Percentiles rank a stretch among this genome's conserved stretches.
phyloP scores from a whole-genome alignment of 805 yeast species.

The Teunomyces pallodes region DNA sequence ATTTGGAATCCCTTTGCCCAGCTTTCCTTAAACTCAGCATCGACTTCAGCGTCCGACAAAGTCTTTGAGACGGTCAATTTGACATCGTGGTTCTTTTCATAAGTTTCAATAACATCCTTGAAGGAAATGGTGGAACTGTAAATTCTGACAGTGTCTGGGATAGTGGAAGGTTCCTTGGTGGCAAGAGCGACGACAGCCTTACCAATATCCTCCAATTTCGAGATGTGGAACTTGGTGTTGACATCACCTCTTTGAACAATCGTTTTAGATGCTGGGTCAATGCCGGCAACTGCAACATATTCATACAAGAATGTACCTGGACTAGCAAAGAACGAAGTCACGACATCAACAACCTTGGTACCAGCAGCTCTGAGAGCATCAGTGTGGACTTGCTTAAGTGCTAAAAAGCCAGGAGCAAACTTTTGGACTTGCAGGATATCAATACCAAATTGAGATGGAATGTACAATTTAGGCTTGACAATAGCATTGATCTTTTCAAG shows the following conservation, averaged over 20 bases:
- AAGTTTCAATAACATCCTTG: slow-evolving; percentile 36
- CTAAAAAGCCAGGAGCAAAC: slow-evolving; percentile 34
- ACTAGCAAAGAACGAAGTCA: slow-evolving; percentile 37
- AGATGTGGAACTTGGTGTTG: slow-evolving; percentile 30
- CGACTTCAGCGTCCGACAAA: slow-evolving; percentile 21
- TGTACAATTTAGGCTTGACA: slow-evolving; percentile 49
- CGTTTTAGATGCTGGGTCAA: slow-evolving; percentile 31
- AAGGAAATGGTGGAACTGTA: slow-evolving; percentile 40
- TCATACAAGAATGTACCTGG: slow-evolving; percentile 37
- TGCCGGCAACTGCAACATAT: slow-evolving; percentile 33
- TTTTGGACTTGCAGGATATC: slow-evolving; percentile 31
- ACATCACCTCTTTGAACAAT: slow-evolving; percentile 42
- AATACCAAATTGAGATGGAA: slow-evolving; percentile 62
- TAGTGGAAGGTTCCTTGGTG: slow-evolving; percentile 24
- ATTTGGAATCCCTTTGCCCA: slow-evolving; percentile 27
- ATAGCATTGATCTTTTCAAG: slow-evolving; percentile 38
- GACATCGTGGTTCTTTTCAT: slow-evolving; percentile 38
- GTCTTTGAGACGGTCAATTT: slow-evolving; percentile 13
- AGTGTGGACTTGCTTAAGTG: slow-evolving; percentile 34
- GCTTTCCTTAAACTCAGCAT: slow-evolving; percentile 27
- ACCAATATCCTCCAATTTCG: slow-evolving; percentile 26
- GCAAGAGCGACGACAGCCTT: slow-evolving; percentile 15
- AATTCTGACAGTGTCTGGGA: slow-evolving; percentile 46
- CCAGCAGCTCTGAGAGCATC: slow-evolving; percentile 41
- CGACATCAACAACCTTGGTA: slow-evolving; percentile 45